phyloP scores from a whole-genome alignment of 331 rosid species.

The Prunus yedoensis region DNA sequence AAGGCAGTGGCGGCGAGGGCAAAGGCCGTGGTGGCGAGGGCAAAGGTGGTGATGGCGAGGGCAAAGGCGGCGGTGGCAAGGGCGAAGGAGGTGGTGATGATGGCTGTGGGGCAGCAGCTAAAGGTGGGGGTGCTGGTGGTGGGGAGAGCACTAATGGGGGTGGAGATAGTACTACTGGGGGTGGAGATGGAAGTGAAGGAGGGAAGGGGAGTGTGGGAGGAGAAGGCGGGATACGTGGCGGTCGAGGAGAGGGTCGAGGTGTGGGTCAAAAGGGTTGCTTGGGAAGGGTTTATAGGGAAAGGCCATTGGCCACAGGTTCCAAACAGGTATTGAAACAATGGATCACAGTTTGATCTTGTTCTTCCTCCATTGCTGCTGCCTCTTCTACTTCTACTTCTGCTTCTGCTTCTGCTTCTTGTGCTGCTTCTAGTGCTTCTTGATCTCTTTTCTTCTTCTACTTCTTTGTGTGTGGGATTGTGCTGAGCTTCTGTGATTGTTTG shows the following conservation, averaged over 20 bases:
- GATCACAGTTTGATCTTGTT: conserved; percentile 51
- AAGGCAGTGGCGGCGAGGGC: background rate
- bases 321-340: conserved; percentile 51
- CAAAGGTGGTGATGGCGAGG: conserved; percentile 13
- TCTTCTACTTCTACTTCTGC: conserved; percentile 1
- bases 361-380: conserved; percentile 13
- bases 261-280: conserved; percentile 60
- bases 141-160: no score
- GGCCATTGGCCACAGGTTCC: conserved; percentile 68
- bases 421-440: background rate
- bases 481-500: conserved; percentile 30
- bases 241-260: conserved; percentile 34
- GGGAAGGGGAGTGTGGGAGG: no score
- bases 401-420: background rate
- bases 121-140: conserved; percentile 21
- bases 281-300: conserved; percentile 57
- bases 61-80: conserved; percentile 2
- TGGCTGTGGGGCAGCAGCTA: conserved; percentile 17
- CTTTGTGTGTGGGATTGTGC: background rate
- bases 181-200: no score
- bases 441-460: conserved; percentile 22
- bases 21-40: background rate
- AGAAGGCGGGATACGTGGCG: background rate
- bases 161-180: no score
- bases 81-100: conserved; percentile 12